phyloP scores from a whole-genome alignment of 257 asterid genomes.

The Solanum tacnaense region DNA sequence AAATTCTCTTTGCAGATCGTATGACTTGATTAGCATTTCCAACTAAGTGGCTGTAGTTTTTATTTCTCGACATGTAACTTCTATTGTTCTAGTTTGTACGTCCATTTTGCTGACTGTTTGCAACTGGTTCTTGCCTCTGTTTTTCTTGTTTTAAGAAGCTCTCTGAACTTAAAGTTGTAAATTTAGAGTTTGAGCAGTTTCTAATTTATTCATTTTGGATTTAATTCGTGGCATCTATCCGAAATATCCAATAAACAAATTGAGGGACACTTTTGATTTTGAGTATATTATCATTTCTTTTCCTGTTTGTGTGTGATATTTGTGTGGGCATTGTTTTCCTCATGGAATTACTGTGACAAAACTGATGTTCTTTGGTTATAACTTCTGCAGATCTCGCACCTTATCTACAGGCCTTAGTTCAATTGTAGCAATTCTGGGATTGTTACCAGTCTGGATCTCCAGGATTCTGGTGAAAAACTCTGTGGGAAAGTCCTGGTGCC shows the following conservation, averaged over 20 bases:
- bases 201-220: neutral
- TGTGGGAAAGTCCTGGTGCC: constrained; percentile 62
- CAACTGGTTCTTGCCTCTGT: neutral
- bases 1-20: neutral
- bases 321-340: neutral
- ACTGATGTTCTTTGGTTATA: neutral
- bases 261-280: neutral
- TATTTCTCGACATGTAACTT: neutral
- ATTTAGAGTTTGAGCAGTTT: neutral
- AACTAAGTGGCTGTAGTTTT: neutral
- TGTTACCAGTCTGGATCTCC: constrained; percentile 38
- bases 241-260: neutral
- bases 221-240: neutral
- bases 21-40: neutral
- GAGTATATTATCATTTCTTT: neutral
- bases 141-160: neutral
- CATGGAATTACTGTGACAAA: neutral
- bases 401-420: constrained; percentile 41
- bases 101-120: neutral
- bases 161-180: neutral
- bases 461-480: constrained; percentile 38
- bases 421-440: constrained; percentile 51
- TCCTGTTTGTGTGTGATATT: neutral
- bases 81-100: neutral
- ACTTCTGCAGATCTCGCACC: constrained; percentile 37